Percentiles rank a stretch among this genome's conserved stretches.
phyloP scores from a whole-genome alignment of 129 eudicot genomes.

The Chrysanthemum lavandulifolium region DNA sequence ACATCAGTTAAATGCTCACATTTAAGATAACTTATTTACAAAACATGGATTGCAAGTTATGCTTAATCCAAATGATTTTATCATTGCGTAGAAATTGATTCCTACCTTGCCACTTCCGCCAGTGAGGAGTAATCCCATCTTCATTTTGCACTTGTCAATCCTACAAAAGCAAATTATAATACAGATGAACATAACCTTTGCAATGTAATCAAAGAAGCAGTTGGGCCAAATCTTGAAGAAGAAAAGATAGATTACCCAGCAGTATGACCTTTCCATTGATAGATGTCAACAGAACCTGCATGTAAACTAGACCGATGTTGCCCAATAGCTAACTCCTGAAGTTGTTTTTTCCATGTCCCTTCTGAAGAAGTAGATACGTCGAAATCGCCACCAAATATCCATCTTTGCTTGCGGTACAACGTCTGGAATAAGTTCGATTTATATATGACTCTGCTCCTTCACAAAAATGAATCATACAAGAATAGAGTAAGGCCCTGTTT shows the following conservation, averaged over 20 bases:
- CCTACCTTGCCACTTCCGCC: constrained; percentile 86
- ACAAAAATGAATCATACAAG: constrained; percentile 13
- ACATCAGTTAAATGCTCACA: too few species aligned
- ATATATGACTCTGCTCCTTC: constrained; percentile 52
- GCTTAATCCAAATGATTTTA: too few species aligned
- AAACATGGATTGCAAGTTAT: too few species aligned
- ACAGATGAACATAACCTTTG: not conserved
- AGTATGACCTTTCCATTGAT: constrained; percentile 80
- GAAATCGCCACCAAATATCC: constrained; percentile 19
- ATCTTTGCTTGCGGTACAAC: constrained; percentile 47
- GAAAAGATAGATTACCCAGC: constrained; percentile 47
- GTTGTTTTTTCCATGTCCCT: constrained; percentile 40
- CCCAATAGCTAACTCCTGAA: constrained; percentile 60
- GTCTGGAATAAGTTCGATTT: constrained; percentile 58
- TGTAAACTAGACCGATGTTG: constrained; percentile 57
- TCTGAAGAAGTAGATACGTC: constrained; percentile 36
- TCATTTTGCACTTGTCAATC: constrained; percentile 81
- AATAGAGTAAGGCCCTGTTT: constrained; percentile 4
- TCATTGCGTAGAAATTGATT: not conserved
- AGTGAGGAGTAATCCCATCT: constrained; percentile 76
- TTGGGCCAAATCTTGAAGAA: not conserved
- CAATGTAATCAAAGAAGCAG: constrained; percentile 6
- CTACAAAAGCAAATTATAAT: constrained; percentile 32
- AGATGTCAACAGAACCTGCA: constrained; percentile 51
- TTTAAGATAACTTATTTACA: too few species aligned